A percentile compares a stretch with the other conserved stretches of the same genome.
Conservation (phyloP, 345 rosid species). For the Aurinia saxatilis region DNA sequence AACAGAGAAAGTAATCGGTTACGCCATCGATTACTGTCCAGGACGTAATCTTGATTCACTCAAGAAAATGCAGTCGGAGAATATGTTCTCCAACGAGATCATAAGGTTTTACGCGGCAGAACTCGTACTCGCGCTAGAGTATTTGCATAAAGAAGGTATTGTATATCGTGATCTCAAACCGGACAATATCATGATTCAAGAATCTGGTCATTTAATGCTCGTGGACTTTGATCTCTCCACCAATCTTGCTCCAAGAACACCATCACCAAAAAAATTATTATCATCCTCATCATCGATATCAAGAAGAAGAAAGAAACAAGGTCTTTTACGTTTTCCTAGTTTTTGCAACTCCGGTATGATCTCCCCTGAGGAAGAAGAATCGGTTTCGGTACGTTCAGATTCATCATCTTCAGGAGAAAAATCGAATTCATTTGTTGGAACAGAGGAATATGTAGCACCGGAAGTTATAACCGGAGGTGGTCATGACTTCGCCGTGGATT, state of each 20-base stretch:
- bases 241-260: constrained; percentile 41
- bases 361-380: constrained; percentile 35
- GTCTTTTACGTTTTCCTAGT: constrained; percentile 21
- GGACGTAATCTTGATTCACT: constrained; percentile 56
- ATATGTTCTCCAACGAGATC: constrained; percentile 61
- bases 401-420: constrained; percentile 19
- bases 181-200: constrained; percentile 79
- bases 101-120: constrained; percentile 94
- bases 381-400: not conserved
- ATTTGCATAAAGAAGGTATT: constrained; percentile 63
- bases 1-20: constrained; percentile 63
- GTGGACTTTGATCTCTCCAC: constrained; percentile 93
- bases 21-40: constrained; percentile 89
- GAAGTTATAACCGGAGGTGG: constrained; percentile 68
- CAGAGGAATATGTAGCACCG: constrained; percentile 92
- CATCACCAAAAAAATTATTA: no score
- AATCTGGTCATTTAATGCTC: constrained; percentile 81
- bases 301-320: constrained; percentile 3
- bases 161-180: constrained; percentile 88
- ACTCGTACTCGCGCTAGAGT: constrained; percentile 67
- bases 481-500: constrained; percentile 81
- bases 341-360: constrained; percentile 37
- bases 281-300: constrained; percentile 20
- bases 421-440: constrained; percentile 87
- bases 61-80: constrained; percentile 61